Evolutionary conservation across 1,139 yeast genomes (phyloP).

Genomic region (Taiozyma sp.): DNA sequence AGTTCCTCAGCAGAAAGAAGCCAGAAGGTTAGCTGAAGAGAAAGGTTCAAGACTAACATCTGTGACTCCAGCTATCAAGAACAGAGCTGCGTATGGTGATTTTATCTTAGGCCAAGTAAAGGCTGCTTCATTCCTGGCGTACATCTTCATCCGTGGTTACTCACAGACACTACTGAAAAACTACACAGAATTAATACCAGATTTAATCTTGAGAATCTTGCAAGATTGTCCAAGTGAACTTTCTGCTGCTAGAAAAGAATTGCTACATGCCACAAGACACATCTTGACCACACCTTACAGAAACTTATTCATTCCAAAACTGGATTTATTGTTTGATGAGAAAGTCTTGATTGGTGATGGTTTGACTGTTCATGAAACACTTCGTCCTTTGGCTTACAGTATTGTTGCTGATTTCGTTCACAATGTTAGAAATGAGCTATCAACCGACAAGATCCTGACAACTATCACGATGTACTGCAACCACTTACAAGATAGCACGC

Average conservation of each 20-base stretch:
- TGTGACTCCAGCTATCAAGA: constrained; percentile 65
- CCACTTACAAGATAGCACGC: constrained; percentile 73
- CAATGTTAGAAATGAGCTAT: constrained; percentile 81
- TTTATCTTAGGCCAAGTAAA: constrained; percentile 94
- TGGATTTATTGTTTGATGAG: constrained; percentile 82
- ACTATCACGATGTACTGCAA: constrained; percentile 82
- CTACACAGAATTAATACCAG: constrained; percentile 77
- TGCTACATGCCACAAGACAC: constrained; percentile 92
- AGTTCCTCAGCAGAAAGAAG: constrained; percentile 69
- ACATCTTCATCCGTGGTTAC: constrained; percentile 82
- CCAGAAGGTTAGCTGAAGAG: constrained; percentile 56
- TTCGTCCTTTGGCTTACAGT: constrained; percentile 87
- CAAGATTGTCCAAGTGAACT: constrained; percentile 98
- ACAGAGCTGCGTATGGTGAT: constrained; percentile 81
- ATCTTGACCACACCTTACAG: constrained; percentile 87
- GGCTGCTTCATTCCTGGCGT: constrained; percentile 93
- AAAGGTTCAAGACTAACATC: constrained; percentile 50
- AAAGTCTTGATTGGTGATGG: constrained; percentile 90
- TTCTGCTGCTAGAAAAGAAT: constrained; percentile 87
- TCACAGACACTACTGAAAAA: constrained; percentile 60
- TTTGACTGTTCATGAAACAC: constrained; percentile 82
- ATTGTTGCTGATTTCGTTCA: constrained; percentile 96
- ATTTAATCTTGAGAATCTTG: constrained; percentile 74
- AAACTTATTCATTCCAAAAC: constrained; percentile 76
- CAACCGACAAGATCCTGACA: constrained; percentile 82